Percentiles rank a stretch among this genome's conserved stretches.
Conservation (phyloP, 169 alveolate genomes). For the Cryptosporidium sp. region DNA sequence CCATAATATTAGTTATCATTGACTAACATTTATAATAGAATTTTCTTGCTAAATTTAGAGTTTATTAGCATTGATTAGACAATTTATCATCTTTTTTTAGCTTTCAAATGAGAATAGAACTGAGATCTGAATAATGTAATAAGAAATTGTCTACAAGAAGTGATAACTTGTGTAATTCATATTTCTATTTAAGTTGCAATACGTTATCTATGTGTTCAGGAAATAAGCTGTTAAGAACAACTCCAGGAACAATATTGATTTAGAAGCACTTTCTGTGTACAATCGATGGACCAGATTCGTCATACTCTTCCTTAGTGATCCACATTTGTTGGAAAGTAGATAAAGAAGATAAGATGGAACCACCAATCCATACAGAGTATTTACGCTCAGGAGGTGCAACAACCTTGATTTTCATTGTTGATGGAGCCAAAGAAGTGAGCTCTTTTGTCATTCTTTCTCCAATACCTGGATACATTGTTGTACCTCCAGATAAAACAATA, state of each 20-base stretch:
- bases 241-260: slow-evolving; percentile 1
- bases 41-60: background rate
- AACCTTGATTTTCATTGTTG: slow-evolving; percentile 96
- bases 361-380: slow-evolving; percentile 99
- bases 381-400: slow-evolving; percentile 99
- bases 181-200: background rate
- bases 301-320: slow-evolving; percentile 98
- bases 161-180: slow-evolving; percentile 31
- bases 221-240: background rate
- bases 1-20: background rate
- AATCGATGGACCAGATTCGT: slow-evolving; percentile 97
- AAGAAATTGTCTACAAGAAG: background rate
- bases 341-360: slow-evolving; percentile 95
- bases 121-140: background rate
- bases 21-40: background rate
- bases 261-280: slow-evolving; percentile 98
- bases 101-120: background rate
- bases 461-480: slow-evolving; percentile 96
- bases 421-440: slow-evolving; percentile 95
- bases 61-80: background rate
- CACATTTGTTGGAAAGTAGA: slow-evolving; percentile 98
- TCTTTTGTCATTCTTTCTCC: slow-evolving; percentile 98
- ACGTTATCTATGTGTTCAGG: background rate
- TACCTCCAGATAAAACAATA: slow-evolving; percentile 97
- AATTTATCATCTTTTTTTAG: background rate